Conservation (phyloP, 2,329 filamentous ascomycete genomes). For the Monosporascus sp. region DNA sequence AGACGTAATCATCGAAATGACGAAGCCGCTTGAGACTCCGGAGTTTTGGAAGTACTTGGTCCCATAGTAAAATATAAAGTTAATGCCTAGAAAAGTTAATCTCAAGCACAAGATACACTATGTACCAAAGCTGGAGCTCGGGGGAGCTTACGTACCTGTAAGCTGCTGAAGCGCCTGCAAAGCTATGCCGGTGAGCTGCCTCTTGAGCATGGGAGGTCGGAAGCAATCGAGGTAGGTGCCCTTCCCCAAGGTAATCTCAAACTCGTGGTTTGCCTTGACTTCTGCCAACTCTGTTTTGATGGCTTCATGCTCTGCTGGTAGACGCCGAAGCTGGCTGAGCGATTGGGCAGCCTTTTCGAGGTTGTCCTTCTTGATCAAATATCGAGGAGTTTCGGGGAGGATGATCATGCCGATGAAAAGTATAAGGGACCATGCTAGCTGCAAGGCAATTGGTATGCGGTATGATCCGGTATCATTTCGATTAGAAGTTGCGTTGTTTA, state of each 20-base stretch:
- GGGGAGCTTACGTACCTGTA: slow-evolving; percentile 30
- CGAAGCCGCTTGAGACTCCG: slow-evolving; percentile 60
- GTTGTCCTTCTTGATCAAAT: slow-evolving; percentile 43
- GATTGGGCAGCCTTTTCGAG: slow-evolving; percentile 46
- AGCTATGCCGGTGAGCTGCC: slow-evolving; percentile 61
- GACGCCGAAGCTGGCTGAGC: slow-evolving; percentile 48
- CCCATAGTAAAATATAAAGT: slow-evolving; percentile 63
- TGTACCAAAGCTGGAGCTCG: slow-evolving; percentile 54
- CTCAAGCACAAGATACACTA: slow-evolving; percentile 57
- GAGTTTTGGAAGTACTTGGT: slow-evolving; percentile 63
- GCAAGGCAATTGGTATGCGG: slow-evolving; percentile 57
- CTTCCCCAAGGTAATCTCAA: slow-evolving; percentile 50
- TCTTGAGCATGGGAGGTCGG: slow-evolving; percentile 45
- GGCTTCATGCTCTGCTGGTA: slow-evolving; percentile 37
- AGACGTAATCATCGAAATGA: slow-evolving; percentile 63
- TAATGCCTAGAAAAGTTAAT: slow-evolving; percentile 59
- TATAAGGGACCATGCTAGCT: slow-evolving; percentile 47
- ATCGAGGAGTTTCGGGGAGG: slow-evolving; percentile 54
- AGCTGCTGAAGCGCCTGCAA: slow-evolving; percentile 64
- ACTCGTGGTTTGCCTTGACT: slow-evolving; percentile 59
- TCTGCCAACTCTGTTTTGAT: slow-evolving; percentile 57
- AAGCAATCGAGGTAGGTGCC: slow-evolving; percentile 51
- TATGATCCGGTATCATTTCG: slow-evolving; percentile 44
- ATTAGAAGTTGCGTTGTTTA: slow-evolving; percentile 44
- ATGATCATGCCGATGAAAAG: slow-evolving; percentile 48